Percentiles rank a stretch among this genome's conserved stretches.
These are phyloP conservation scores for Chloropicon primus DNA, from an alignment of 139 green algal species.

Conservation along the genomic window DNA sequence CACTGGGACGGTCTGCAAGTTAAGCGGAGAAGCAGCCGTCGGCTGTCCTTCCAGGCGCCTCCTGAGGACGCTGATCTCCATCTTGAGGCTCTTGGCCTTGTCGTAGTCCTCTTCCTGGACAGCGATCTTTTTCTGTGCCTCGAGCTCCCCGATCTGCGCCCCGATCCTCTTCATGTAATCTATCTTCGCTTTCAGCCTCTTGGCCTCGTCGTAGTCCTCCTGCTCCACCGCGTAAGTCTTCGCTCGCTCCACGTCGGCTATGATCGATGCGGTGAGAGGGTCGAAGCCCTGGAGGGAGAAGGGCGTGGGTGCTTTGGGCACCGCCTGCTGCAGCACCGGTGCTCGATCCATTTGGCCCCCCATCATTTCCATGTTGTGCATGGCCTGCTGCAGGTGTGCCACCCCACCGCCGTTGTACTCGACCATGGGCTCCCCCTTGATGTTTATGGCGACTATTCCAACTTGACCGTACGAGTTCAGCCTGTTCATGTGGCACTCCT, in stretches of 20 bases:
- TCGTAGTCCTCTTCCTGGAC: slow-evolving; percentile 27
- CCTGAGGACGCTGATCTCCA: slow-evolving; percentile 30
- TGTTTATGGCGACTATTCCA: slow-evolving; percentile 70
- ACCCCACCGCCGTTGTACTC: background rate
- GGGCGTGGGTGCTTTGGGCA: slow-evolving; percentile 4
- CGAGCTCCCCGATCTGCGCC: slow-evolving; percentile 14
- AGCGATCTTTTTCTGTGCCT: slow-evolving; percentile 19
- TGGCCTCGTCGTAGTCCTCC: slow-evolving; percentile 93
- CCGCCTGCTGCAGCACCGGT: slow-evolving; percentile 17
- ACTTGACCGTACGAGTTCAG: slow-evolving; percentile 85
- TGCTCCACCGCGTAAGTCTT: slow-evolving; percentile 63
- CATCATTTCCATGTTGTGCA: background rate
- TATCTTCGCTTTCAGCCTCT: slow-evolving; percentile 64
- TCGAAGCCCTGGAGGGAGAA: background rate
- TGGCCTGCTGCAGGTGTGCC: background rate
- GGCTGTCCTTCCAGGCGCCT: background rate
- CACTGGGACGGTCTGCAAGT: background rate
- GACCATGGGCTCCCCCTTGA: slow-evolving; percentile 49
- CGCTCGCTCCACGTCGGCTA: slow-evolving; percentile 36
- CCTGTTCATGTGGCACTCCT: slow-evolving; percentile 74
- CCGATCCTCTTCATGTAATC: slow-evolving; percentile 38
- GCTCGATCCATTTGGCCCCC: background rate
- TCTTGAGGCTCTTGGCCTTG: slow-evolving; percentile 19
- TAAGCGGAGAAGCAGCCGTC: background rate
- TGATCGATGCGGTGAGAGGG: slow-evolving; percentile 16